Conservation (phyloP, 257 asterid genomes). For the Salvia rosmarinus region DNA sequence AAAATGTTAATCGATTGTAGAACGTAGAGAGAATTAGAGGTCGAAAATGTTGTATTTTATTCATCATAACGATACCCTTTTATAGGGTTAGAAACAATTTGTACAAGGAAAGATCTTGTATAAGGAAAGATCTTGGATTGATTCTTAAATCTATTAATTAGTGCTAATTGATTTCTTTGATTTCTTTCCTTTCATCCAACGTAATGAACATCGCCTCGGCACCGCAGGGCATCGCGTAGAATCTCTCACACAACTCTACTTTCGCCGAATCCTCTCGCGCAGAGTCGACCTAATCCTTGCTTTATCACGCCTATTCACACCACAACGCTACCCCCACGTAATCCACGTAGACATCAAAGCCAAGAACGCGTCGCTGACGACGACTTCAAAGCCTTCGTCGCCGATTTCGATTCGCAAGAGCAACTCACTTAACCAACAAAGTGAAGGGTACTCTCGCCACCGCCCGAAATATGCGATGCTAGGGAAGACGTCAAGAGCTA, state of each 20-base stretch:
- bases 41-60: too few relatives aligned
- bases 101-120: too few relatives aligned
- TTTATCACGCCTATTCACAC: slow-evolving; percentile 68
- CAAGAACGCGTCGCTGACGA: slow-evolving; percentile 75
- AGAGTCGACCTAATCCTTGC: slow-evolving; percentile 23
- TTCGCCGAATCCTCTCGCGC: neutral
- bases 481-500: slow-evolving; percentile 81
- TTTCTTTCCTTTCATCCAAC: too few relatives aligned
- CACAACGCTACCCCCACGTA: slow-evolving; percentile 74
- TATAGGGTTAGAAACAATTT: too few relatives aligned
- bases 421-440: slow-evolving; percentile 77
- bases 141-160: too few relatives aligned
- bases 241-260: neutral
- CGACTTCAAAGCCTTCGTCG: slow-evolving; percentile 73
- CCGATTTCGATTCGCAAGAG: slow-evolving; percentile 85
- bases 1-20: too few relatives aligned
- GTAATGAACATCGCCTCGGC: slow-evolving; percentile 83
- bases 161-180: too few relatives aligned
- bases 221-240: slow-evolving; percentile 84
- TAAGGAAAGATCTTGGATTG: too few relatives aligned
- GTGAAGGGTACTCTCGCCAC: slow-evolving; percentile 82
- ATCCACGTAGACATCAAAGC: slow-evolving; percentile 88
- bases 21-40: too few relatives aligned
- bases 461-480: slow-evolving; percentile 86
- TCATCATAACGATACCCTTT: too few relatives aligned